Base-by-base conservation (phyloP, 75 land plant genomes). In the Cunninghamia lanceolata region DNA sequence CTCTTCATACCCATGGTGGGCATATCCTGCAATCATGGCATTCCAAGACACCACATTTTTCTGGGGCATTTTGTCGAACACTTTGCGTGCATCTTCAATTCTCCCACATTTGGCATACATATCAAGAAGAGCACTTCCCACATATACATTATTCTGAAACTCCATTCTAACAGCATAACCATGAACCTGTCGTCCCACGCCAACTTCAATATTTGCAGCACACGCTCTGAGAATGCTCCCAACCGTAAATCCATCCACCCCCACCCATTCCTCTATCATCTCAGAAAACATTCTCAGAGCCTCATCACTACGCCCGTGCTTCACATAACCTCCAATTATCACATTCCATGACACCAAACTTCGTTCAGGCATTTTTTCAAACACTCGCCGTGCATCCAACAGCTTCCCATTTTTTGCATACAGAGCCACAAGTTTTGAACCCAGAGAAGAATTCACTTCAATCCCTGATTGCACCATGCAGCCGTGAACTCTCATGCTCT, bases 31-130 rank as follows among this genome's bases (percentile, higher is more conserved):
- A 47, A 92, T 83, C 89, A 92, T 84, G 15, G 89, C 89, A 85
- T 89, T 92, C 92, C 92, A 93, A 34, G 85, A 85, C 21, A 91
- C 91, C 68, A 88, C 68, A 85, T 91, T 89, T 70, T 76, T 84
- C 45, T 82, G 53, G 50, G 42, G 6, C 84, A 91, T 86, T 87
- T 88, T 85, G 54, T 89, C 90, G 77, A 92, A 91, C 74, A 92
- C 86, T 0, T 35, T n/a, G 3, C 82, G 68, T 13, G 92, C 94
- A 66, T 88, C 89, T 2, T 71, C 84, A 11, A 89, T 3, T 66
- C 85, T 71, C 79, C 94, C 92, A 38, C 89, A 91, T 83, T 89
- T 89, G 4, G 86, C 85, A 85, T 93, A 93, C 83, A 93, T 87
- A 82, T 89, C 91, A 17, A 93, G 70, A 4, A 93, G 79, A 13